Evolutionary conservation across 2,329 filamentous ascomycete species (phyloP), one percentile per base, ranked within the genome.

Genomic region (Microcyclospora pomicola): DNA sequence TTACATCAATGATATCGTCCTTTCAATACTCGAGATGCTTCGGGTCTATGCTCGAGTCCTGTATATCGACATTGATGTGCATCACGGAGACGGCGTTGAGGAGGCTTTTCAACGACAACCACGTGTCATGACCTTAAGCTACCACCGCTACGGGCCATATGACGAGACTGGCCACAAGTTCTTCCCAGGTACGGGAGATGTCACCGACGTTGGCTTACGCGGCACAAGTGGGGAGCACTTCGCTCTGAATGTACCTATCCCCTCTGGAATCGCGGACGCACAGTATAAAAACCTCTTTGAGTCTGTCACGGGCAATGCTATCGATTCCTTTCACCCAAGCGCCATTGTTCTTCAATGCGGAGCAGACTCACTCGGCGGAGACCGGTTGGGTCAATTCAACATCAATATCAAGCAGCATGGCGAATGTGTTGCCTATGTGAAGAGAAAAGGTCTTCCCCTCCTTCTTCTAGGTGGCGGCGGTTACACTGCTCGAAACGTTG

Each of bases 1-100:
- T 66, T 98, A 98, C 64, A 86, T 96, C 64, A 98, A 98, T 60
- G 91, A 98, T 61, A 96, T 96, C 52, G 91, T 96, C 41, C 73
- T 98, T 34, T 85, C 82, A 28, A 91, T 95, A 50, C 72, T 96
- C 29, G 82, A 95, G 58, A 73, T 98, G 9, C 69, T 96, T 12
- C 79, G 82, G 24, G 73, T 80, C 53, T 76, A 87, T 50, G 77
- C 85, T 12, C 80, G 87, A 35, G 87, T 96, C 6, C 70, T 96
- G 41, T 95, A 96, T 61, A 87, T 96, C 59, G 85, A 93, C 56
- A 92, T 93, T 49, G 85, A 93, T 56, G 84, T 93, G 1, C 85
- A 93, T 56, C 85, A 93, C 48, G 85, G 85, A 44, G 85, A 93
- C 56, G 85, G 85, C 36, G 85, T 93, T 13, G 85, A 93, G 58